Percentiles rank a stretch among this genome's conserved stretches.
These are phyloP conservation scores for Fusarium sp. DNA, from an alignment of 2,329 filamentous ascomycete species.

Conservation along the genomic window DNA sequence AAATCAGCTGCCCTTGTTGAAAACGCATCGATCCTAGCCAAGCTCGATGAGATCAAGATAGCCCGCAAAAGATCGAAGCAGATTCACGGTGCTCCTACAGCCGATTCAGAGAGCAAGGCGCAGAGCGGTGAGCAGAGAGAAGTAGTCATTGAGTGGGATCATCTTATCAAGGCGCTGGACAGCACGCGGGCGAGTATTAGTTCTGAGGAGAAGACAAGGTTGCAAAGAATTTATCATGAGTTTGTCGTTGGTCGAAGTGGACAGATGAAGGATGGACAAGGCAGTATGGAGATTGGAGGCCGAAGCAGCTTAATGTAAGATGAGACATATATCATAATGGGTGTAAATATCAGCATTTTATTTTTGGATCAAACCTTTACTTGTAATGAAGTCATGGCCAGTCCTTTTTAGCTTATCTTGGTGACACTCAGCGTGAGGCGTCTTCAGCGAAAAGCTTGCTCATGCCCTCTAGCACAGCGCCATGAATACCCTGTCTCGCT, in stretches of 20 bases:
- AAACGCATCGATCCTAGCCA: conserved; percentile 82
- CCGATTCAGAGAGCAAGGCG: conserved; percentile 47
- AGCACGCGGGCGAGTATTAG: conserved; percentile 87
- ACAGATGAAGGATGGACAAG: conserved; percentile 94
- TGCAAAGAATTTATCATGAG: conserved; percentile 88
- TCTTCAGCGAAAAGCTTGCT: conserved; percentile 42
- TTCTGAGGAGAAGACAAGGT: conserved; percentile 77
- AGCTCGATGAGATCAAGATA: conserved; percentile 82
- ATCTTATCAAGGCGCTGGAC: conserved; percentile 81
- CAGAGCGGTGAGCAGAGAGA: conserved; percentile 66
- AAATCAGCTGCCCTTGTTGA: conserved; percentile 74
- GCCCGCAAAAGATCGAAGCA: conserved; percentile 67
- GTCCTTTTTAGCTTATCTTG: conserved; percentile 2
- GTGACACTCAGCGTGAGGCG: conserved; percentile 11
- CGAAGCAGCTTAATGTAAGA: conserved; percentile 90
- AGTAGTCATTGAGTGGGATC: conserved; percentile 86
- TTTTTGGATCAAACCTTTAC: neutral
- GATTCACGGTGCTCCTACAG: conserved; percentile 47
- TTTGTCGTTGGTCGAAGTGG: conserved; percentile 94
- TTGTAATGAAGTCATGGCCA: neutral
- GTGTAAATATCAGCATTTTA: conserved; percentile 4
- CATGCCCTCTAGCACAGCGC: conserved; percentile 53
- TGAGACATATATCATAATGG: conserved; percentile 6
- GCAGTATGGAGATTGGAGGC: conserved; percentile 90
- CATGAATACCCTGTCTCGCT: conserved; percentile 60